A percentile compares a stretch with the other conserved stretches of the same genome.
Conservation (phyloP, 1,284 basidiomycete genomes). For the Irpex sp. region DNA sequence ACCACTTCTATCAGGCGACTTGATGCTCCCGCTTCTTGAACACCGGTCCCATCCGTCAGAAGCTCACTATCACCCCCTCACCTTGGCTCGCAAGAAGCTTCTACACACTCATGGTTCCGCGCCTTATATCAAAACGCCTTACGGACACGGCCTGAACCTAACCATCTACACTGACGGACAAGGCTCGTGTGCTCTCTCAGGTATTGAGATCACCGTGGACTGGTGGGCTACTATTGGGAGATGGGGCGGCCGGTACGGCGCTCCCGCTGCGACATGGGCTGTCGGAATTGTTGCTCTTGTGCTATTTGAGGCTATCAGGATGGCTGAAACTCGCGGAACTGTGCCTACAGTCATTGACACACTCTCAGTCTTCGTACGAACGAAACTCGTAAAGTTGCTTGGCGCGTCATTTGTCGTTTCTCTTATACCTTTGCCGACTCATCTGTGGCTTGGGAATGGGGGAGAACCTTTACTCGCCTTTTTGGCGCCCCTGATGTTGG, state of each 20-base stretch:
- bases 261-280: constrained; percentile 64
- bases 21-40: constrained; percentile 52
- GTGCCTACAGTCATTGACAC: constrained; percentile 28
- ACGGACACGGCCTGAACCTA: constrained; percentile 41
- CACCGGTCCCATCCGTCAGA: constrained; percentile 56
- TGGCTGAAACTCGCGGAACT: constrained; percentile 30
- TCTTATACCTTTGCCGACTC: constrained; percentile 49
- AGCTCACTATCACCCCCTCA: constrained; percentile 63
- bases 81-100: constrained; percentile 31
- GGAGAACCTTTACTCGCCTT: constrained; percentile 44
- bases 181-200: constrained; percentile 39
- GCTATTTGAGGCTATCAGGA: constrained; percentile 46
- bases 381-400: constrained; percentile 38
- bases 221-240: constrained; percentile 67
- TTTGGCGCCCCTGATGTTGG: constrained; percentile 51
- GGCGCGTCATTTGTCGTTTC: constrained; percentile 39
- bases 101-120: constrained; percentile 70
- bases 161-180: constrained; percentile 53
- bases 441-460: constrained; percentile 52
- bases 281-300: constrained; percentile 57
- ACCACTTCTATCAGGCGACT: constrained; percentile 29
- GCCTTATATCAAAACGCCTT: constrained; percentile 47
- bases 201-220: constrained; percentile 53
- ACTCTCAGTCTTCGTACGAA: constrained; percentile 36
- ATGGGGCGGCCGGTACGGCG: constrained; percentile 67